Base-by-base conservation (phyloP, 225 moss, liverwort and hornwort species). In the Marchantia polymorpha region DNA sequence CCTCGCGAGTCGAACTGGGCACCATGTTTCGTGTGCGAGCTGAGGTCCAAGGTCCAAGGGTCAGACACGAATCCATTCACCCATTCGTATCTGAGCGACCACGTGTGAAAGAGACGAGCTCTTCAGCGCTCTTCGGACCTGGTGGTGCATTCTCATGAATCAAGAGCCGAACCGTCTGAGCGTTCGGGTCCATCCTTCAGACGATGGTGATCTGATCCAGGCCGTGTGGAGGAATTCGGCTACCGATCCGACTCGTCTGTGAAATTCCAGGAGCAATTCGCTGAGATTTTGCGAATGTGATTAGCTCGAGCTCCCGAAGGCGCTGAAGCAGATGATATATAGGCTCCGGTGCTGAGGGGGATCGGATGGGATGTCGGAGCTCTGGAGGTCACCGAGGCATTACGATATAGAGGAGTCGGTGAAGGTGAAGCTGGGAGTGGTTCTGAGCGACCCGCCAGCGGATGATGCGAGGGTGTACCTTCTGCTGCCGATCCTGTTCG, bases 341-440 rank as follows among this genome's bases (percentile, higher is more conserved):
- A 5, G 39, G 39, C 39, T 39, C 39, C 39, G 19, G 4, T 56
- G 56, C 56, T 56, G 56, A 19, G 19, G 1, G 56, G 19, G 13
- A 3, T 56, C 19, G 56, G 56, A 56, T 13, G 1, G 19, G 6
- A 77, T 77, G 77, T 49, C 64, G 10, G 77, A 77, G n/a, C 48
- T 77, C 13, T 64, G 77, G 64, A 81, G 52, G 52, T 78, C 69
- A 53, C 58, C 69, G 7, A 78, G 85, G 52, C 74, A 80, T 48
- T 80, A 85, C 47, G 64, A 77, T 51, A 79, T 86, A 8, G 81
- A 81, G 29, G 83, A 86, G 52, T 74, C 78, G 14, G 81, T 86
- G 6, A 77, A 52, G 39, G 55, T 67, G 31, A 86, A 58, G 75
- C 61, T 86, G 49, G 83, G 83, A 7, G 64, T 81, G 52, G 60